A percentile compares a stretch with the other conserved stretches of the same genome.
These are phyloP conservation scores for Boletus bicolor DNA, from an alignment of 768 basidiomycete species.

Conservation along the genomic window DNA sequence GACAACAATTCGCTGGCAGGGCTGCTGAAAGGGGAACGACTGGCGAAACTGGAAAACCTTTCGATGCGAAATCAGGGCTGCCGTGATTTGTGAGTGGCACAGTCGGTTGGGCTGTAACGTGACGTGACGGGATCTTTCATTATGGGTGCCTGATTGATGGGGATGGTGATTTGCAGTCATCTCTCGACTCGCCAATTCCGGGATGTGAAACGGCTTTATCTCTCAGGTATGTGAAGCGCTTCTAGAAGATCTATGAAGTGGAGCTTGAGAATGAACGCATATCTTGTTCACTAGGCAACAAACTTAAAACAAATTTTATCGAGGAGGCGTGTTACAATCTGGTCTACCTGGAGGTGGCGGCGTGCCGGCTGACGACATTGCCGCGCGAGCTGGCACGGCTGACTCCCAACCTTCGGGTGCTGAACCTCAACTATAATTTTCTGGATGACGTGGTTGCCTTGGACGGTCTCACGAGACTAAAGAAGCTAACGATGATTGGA, in stretches of 20 bases:
- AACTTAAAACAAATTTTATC: conserved; percentile 57
- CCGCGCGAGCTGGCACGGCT: conserved; percentile 64
- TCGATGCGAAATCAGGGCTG: conserved; percentile 88
- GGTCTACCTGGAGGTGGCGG: conserved; percentile 88
- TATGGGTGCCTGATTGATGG: conserved; percentile 37
- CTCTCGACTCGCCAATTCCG: conserved; percentile 66
- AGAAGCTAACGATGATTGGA: conserved; percentile 85
- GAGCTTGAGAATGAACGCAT: conserved; percentile 19
- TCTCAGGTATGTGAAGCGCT: conserved; percentile 67
- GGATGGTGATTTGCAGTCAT: conserved; percentile 37
- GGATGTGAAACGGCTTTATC: conserved; percentile 91
- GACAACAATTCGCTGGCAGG: conserved; percentile 72
- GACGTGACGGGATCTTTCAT: conserved; percentile 38
- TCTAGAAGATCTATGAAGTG: conserved; percentile 14
- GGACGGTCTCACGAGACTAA: conserved; percentile 68
- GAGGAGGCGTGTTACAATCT: conserved; percentile 82
- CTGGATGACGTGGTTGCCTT: conserved; percentile 69
- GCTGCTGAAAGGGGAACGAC: conserved; percentile 51
- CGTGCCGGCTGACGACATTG: conserved; percentile 72
- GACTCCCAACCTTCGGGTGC: conserved; percentile 80
- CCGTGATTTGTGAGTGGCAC: conserved; percentile 62
- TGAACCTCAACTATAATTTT: conserved; percentile 98
- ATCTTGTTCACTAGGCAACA: conserved; percentile 58
- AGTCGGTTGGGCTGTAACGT: conserved; percentile 22
- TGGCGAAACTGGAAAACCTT: conserved; percentile 81